Conservation (phyloP, 768 basidiomycete genomes). For the Leccinum broughii region DNA sequence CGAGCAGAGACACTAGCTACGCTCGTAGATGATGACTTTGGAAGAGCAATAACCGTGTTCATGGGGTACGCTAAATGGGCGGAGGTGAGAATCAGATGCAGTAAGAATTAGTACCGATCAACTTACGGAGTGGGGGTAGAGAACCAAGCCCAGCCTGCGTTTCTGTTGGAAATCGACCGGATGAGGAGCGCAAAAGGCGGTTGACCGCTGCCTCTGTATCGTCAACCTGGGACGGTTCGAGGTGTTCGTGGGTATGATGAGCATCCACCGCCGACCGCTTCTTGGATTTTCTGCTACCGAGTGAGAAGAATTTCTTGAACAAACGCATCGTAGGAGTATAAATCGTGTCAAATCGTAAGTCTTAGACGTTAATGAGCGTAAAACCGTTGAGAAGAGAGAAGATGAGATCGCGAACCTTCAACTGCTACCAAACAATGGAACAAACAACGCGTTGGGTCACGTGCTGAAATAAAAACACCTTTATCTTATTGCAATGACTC, state of each 20-base stretch:
- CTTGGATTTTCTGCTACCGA: slow-evolving; percentile 64
- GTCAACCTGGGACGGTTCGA: slow-evolving; percentile 33
- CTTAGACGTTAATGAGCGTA: slow-evolving; percentile 30
- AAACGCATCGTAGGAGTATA: slow-evolving; percentile 54
- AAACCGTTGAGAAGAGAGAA: slow-evolving; percentile 14
- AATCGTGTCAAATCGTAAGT: slow-evolving; percentile 31
- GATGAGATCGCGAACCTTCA: slow-evolving; percentile 14
- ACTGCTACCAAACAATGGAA: slow-evolving; percentile 46
- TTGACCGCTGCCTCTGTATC: slow-evolving; percentile 47
- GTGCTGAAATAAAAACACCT: slow-evolving; percentile 11
- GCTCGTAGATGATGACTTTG: slow-evolving; percentile 52
- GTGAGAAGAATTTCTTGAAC: slow-evolving; percentile 67
- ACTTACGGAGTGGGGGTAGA: slow-evolving; percentile 73
- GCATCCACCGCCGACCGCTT: slow-evolving; percentile 34
- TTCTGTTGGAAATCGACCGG: slow-evolving; percentile 60
- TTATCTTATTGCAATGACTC: slow-evolving; percentile 12
- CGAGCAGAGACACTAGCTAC: slow-evolving; percentile 53
- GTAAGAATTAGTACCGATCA: background rate
- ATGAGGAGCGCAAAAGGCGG: slow-evolving; percentile 68
- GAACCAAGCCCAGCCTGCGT: slow-evolving; percentile 55
- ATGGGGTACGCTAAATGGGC: slow-evolving; percentile 60
- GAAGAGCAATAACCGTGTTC: slow-evolving; percentile 51
- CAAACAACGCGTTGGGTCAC: slow-evolving; percentile 34
- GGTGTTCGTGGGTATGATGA: slow-evolving; percentile 21
- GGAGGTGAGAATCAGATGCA: background rate